Conservation (phyloP, 345 rosid genomes). For the Citrus trifoliata region DNA sequence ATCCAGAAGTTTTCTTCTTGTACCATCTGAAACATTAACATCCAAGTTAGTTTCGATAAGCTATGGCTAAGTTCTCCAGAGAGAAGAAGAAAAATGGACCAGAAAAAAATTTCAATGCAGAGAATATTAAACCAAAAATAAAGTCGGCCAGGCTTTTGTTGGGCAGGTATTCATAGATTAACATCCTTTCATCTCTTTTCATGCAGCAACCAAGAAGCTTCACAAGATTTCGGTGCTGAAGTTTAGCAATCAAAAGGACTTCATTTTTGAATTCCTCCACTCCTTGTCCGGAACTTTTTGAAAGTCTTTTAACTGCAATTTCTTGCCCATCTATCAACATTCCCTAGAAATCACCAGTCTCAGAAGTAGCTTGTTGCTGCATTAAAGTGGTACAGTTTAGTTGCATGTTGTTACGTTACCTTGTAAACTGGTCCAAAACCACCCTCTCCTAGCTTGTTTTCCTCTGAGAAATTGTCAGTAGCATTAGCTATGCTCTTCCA, state of each 20-base stretch:
- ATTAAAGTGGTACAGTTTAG: background rate
- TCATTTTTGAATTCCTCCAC: slow-evolving; percentile 19
- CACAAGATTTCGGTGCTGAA: slow-evolving; percentile 41
- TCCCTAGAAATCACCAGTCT: slow-evolving; percentile 2
- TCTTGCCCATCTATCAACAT: slow-evolving; percentile 2
- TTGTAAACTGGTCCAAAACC: slow-evolving; percentile 34
- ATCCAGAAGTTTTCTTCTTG: background rate
- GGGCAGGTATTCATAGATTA: slow-evolving; percentile 37
- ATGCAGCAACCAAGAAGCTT: slow-evolving; percentile 38
- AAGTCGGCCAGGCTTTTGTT: slow-evolving; percentile 37
- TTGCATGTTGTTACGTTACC: slow-evolving; percentile 13
- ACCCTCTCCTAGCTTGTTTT: slow-evolving; percentile 31
- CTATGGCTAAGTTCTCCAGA: too few species aligned
- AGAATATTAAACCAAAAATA: slow-evolving; percentile 26
- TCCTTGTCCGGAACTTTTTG: slow-evolving; percentile 17
- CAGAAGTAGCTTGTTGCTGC: background rate
- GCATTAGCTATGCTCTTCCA: slow-evolving; percentile 13
- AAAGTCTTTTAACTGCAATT: slow-evolving; percentile 16
- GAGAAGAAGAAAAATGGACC: background rate
- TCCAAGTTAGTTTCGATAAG: too few species aligned
- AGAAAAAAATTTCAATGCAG: background rate
- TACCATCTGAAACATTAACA: background rate
- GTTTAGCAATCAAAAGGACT: slow-evolving; percentile 25
- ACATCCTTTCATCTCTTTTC: slow-evolving; percentile 23
- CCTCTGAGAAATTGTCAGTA: slow-evolving; percentile 19